Evolutionary conservation across 2,329 filamentous ascomycete genomes (phyloP).

Genomic region (Ophiostoma tasmaniense): DNA sequence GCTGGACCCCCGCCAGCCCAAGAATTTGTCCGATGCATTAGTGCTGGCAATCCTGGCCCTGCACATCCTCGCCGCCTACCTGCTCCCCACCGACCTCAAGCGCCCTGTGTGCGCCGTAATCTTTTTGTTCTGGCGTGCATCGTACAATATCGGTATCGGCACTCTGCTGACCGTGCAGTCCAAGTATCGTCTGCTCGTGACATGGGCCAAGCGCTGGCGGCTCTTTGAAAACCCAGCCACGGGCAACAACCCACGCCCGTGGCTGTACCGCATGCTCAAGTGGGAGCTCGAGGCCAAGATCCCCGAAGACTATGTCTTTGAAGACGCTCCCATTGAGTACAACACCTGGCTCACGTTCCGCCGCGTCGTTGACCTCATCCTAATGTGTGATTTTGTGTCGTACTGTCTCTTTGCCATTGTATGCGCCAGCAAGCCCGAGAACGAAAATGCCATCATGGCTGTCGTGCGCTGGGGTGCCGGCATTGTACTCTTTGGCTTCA

Average conservation of each 20-base stretch:
- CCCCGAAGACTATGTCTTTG: slow-evolving; percentile 84
- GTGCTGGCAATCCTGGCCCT: slow-evolving; percentile 70
- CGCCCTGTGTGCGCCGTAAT: slow-evolving; percentile 70
- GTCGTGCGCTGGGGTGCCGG: slow-evolving; percentile 70
- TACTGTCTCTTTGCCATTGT: slow-evolving; percentile 94
- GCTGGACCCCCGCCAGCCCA: slow-evolving; percentile 86
- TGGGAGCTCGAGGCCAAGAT: slow-evolving; percentile 92
- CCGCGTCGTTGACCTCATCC: slow-evolving; percentile 86
- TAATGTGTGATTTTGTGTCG: slow-evolving; percentile 98
- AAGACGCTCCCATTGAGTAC: slow-evolving; percentile 90
- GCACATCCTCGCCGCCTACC: slow-evolving; percentile 66
- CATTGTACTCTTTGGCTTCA: slow-evolving; percentile 76
- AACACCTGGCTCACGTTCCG: slow-evolving; percentile 98
- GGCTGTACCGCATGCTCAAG: slow-evolving; percentile 76
- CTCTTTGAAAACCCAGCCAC: slow-evolving; percentile 77
- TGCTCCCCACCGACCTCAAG: slow-evolving; percentile 60
- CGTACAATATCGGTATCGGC: slow-evolving; percentile 92
- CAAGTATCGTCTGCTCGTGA: slow-evolving; percentile 73
- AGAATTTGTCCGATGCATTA: slow-evolving; percentile 78
- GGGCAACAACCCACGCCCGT: slow-evolving; percentile 75
- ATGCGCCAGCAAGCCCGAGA: slow-evolving; percentile 65
- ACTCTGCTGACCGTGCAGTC: slow-evolving; percentile 84
- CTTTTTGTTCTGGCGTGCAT: slow-evolving; percentile 86
- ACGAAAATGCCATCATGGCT: slow-evolving; percentile 62
- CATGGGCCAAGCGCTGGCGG: slow-evolving; percentile 77